Percentiles rank a stretch among this genome's conserved stretches.
Conservation (phyloP, 257 asterid species). For the Ilex asprella region DNA sequence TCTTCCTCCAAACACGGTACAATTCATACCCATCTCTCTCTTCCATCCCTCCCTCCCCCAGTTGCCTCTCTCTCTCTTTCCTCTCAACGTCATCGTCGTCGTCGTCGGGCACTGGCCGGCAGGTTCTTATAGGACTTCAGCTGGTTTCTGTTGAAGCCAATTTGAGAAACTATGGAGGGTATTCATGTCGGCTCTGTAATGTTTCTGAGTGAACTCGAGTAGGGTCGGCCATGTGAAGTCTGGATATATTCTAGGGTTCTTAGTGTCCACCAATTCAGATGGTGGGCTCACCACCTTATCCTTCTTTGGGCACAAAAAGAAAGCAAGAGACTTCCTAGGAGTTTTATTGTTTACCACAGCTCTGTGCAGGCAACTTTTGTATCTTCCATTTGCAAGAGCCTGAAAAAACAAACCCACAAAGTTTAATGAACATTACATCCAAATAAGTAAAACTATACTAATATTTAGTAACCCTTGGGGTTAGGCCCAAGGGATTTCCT, state of each 20-base stretch:
- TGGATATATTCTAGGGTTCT: constrained; percentile 66
- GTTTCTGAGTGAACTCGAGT: constrained; percentile 82
- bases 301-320: constrained; percentile 78
- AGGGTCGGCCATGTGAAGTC: constrained; percentile 69
- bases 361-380: constrained; percentile 84
- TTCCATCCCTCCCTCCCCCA: background rate
- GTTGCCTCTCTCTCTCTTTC: too few relatives aligned
- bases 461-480: too few relatives aligned
- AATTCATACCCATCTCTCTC: too few relatives aligned
- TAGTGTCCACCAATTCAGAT: constrained; percentile 60
- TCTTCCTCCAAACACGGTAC: background rate
- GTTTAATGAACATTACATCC: too few relatives aligned
- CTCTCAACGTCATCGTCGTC: background rate
- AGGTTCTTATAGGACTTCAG: background rate
- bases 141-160: constrained; percentile 46
- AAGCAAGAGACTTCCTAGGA: constrained; percentile 82
- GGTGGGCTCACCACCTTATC: constrained; percentile 90
- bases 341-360: constrained; percentile 83
- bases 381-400: constrained; percentile 90
- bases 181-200: constrained; percentile 89
- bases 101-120: background rate
- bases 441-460: too few relatives aligned
- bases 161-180: constrained; percentile 60
- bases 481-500: too few relatives aligned
- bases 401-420: constrained; percentile 15